A percentile compares a stretch with the other conserved stretches of the same genome.
Conservation (phyloP, 73 alveolate species). For the Paraurostyla sp. region DNA sequence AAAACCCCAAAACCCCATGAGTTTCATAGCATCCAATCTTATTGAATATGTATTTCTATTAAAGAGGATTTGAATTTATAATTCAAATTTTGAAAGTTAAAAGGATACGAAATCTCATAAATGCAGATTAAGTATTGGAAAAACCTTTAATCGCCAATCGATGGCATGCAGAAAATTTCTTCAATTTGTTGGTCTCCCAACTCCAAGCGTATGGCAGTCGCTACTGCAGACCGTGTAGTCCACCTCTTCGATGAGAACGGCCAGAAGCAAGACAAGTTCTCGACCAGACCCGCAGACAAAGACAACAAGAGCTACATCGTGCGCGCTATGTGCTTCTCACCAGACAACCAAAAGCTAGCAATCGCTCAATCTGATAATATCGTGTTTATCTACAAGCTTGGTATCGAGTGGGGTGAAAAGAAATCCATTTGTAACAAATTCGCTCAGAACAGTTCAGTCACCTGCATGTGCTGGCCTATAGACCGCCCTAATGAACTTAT, state of each 20-base stretch:
- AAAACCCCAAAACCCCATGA: too few relatives aligned
- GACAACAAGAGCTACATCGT: slow-evolving; percentile 96
- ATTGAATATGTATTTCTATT: neutral
- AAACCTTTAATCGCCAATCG: slow-evolving; percentile 96
- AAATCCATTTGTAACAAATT: slow-evolving; percentile 99
- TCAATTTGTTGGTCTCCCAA: slow-evolving; percentile 99
- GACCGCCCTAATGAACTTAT: slow-evolving; percentile 95
- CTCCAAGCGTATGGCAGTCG: slow-evolving; percentile 98
- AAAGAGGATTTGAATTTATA: slow-evolving; percentile 10
- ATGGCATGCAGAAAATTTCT: slow-evolving; percentile 98
- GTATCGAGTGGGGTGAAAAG: slow-evolving; percentile 99
- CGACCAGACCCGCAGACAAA: slow-evolving; percentile 95
- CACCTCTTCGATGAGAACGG: slow-evolving; percentile 98
- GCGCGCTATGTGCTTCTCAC: slow-evolving; percentile 98
- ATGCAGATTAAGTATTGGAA: slow-evolving; percentile 96
- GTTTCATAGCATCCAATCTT: too few relatives aligned
- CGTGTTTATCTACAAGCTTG: slow-evolving; percentile 98
- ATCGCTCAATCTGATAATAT: slow-evolving; percentile 99
- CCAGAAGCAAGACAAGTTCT: slow-evolving; percentile 95
- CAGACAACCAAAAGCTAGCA: slow-evolving; percentile 98
- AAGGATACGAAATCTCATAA: slow-evolving; percentile 12
- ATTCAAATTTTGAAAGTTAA: slow-evolving; percentile 37
- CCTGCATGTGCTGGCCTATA: slow-evolving; percentile 99
- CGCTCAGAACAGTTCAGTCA: slow-evolving; percentile 97
- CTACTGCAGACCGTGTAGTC: slow-evolving; percentile 98